Evolutionary conservation across 2,329 filamentous ascomycete genomes (phyloP), one percentile per base, ranked within the genome.

Genomic region (Davidsoniella virescens): DNA sequence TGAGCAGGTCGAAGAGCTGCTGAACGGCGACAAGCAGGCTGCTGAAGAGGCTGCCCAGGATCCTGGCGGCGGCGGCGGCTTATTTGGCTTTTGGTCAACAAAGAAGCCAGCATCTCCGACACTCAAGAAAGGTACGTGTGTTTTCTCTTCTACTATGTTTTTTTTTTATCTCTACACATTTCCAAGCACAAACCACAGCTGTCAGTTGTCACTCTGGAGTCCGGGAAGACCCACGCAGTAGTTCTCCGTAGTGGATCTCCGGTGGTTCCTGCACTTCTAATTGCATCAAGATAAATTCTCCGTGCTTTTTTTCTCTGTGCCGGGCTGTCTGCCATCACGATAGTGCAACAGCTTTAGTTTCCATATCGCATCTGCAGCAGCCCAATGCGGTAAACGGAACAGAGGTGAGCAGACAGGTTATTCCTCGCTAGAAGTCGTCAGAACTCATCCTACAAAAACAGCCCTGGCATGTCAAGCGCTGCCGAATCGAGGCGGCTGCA

Each of bases 81-180:
- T 70, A 0, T 79, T 78, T 60, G 69, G 69, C 56, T 77, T 78
- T 64, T 79, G 75, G 75, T 55, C 56, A 17, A 60, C 65, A 52
- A 74, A 70, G 59, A 73, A 70, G 58, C 72, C 39, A 5, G 18
- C 70, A 55, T 53, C 59, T 29, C 26, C 26, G 10, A 9, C 26
- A 29, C 26, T 10, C 47, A 67, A 66, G 57, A 69, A 69, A 63
- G 66, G 64, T 66, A 58, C 20, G 20, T 56, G 59, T 61, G 58
- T 56, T 46, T 45, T 45, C 44, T 20, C 33, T 42, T 44, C 18
- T 25, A 42, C 20, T 40, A 9, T 6, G n/a, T 25, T 47, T 42
- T 29, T 17, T 38, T 18, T 45, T 39, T 49, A 36, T 18, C 23
- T 18, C 12, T n/a, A 12, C 37, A 29, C 10, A 29, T 10, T 9